phyloP scores from a whole-genome alignment of 2,329 filamentous ascomycete genomes.

The Colletotrichum karsti region DNA sequence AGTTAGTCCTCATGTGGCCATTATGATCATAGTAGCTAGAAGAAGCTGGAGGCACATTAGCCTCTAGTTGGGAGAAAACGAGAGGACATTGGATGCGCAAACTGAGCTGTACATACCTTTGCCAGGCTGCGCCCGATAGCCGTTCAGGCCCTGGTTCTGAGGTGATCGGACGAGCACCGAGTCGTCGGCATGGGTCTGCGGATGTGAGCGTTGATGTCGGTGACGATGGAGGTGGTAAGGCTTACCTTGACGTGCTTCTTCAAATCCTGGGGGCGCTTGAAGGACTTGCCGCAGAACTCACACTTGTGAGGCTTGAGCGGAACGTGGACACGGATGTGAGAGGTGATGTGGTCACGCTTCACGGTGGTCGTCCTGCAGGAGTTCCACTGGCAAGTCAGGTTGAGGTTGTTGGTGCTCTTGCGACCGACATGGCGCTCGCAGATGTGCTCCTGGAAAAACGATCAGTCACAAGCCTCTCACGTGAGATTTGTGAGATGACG shows the following conservation, averaged over 20 bases:
- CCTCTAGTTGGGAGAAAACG: conserved; percentile 42
- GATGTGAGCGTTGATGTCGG: conserved; percentile 32
- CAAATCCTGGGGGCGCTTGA: conserved; percentile 97
- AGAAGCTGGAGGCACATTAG: conserved; percentile 58
- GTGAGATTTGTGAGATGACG: background rate
- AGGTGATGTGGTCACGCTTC: conserved; percentile 99
- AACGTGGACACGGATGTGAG: conserved; percentile 98
- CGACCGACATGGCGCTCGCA: conserved; percentile 98
- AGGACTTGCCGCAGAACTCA: conserved; percentile 97
- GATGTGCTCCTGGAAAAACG: conserved; percentile 80
- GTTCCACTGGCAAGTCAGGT: conserved; percentile 96
- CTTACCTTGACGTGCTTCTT: conserved; percentile 96
- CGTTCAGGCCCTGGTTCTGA: conserved; percentile 60
- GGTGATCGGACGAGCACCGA: conserved; percentile 72
- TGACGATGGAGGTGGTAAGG: background rate
- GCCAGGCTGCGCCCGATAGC: conserved; percentile 61
- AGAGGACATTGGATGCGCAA: conserved; percentile 31
- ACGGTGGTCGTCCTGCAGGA: conserved; percentile 95
- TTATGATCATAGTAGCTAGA: conserved; percentile 72
- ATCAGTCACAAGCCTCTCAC: background rate
- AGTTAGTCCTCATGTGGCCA: conserved; percentile 68
- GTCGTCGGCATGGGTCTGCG: conserved; percentile 89
- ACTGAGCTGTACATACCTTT: conserved; percentile 56
- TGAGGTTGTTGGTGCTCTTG: conserved; percentile 99
- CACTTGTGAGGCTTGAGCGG: conserved; percentile 99